Base-by-base conservation (phyloP, 1,284 basidiomycete species). In the Heterobasidion occidentale region DNA sequence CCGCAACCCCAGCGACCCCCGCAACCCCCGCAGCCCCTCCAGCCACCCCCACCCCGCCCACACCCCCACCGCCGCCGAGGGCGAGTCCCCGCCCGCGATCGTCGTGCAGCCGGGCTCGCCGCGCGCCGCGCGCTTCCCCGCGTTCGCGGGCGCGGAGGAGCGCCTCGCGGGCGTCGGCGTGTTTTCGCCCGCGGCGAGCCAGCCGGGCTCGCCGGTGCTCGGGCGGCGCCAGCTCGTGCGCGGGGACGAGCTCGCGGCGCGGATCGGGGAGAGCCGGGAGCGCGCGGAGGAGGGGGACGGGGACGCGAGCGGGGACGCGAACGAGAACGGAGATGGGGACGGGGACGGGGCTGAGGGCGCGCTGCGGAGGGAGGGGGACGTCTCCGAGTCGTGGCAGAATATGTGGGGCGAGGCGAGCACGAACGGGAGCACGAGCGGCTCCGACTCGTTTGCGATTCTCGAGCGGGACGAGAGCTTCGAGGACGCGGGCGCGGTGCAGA, bases 151-250 rank as follows among this genome's bases (percentile, higher is more conserved):
- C 62, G 67, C 49, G 15, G 56, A 54, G 7, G 53, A 81, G 52
- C 76, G 77, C 64, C 71, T 90, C 47, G 78, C 85, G 1, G 87
- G 88, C 12, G 86, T 84, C 34, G 84, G 80, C 35, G 76, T 85
- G 45, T 86, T 89, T 64, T 88, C 86, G 5, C 88, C 87, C 47
- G 80, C 81, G 46, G 75, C 75, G 15, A 88, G 86, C 36, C 73
- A 75, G 61, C 81, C 87, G 7, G 73, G 82, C 33, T 88, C 87
- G 45, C 87, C 87, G 9, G 76, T 74, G n/a, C 64, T 77, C 27
- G 27, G 27, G 27, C 27, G 27, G 27, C 27, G 27, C 27, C 27
- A 27, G 27, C 27, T 27, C 4, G 27, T 27, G 27, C 27, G 27
- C 27, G 27, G 27, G 27, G 27, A 27, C 27, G 27, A 27, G 27